Percentiles rank a stretch among this genome's conserved stretches.
These are phyloP conservation scores for Cutaneotrichosporon mucoides DNA, from an alignment of 1,284 basidiomycete genomes.

Conservation along the genomic window DNA sequence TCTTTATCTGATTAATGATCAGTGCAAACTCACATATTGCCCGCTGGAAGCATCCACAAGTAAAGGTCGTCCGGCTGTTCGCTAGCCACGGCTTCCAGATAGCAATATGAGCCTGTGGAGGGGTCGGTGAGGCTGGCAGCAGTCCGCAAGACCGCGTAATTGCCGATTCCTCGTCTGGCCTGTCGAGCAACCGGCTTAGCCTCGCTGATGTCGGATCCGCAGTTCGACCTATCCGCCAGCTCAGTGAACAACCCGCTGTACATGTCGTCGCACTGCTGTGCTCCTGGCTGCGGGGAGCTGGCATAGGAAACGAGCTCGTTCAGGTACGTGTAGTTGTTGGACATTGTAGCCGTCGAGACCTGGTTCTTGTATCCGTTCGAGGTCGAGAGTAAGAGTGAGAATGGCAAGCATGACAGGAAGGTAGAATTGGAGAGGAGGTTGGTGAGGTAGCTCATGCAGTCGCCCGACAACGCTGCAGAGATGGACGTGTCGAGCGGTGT, in stretches of 20 bases:
- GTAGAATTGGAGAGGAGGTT: constrained; percentile 62
- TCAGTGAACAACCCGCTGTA: constrained; percentile 23
- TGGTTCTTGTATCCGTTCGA: constrained; percentile 55
- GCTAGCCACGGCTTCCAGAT: constrained; percentile 36
- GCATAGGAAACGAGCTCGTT: constrained; percentile 57
- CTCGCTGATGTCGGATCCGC: constrained; percentile 32
- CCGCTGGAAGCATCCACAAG: constrained; percentile 40
- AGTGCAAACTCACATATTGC: constrained; percentile 37
- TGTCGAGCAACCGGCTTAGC: constrained; percentile 27
- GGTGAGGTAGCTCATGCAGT: constrained; percentile 68
- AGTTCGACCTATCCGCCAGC: constrained; percentile 33
- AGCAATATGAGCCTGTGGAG: constrained; percentile 41
- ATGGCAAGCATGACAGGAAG: constrained; percentile 68
- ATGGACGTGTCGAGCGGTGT: constrained; percentile 66
- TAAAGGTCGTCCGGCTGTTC: constrained; percentile 44
- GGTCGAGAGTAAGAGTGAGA: constrained; percentile 63
- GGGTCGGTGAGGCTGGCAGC: constrained; percentile 33
- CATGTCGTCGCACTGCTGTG: constrained; percentile 26
- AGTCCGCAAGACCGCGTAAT: constrained; percentile 39
- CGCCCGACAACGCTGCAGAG: constrained; percentile 60
- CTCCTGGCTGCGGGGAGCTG: constrained; percentile 21
- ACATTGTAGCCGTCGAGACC: constrained; percentile 50
- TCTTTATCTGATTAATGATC: too few species aligned
- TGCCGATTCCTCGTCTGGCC: constrained; percentile 34
- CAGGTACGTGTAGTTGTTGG: constrained; percentile 60